These are phyloP conservation scores for Podila epigama DNA, from an alignment of 192 early-diverging fungal species.

Conservation along the genomic window DNA sequence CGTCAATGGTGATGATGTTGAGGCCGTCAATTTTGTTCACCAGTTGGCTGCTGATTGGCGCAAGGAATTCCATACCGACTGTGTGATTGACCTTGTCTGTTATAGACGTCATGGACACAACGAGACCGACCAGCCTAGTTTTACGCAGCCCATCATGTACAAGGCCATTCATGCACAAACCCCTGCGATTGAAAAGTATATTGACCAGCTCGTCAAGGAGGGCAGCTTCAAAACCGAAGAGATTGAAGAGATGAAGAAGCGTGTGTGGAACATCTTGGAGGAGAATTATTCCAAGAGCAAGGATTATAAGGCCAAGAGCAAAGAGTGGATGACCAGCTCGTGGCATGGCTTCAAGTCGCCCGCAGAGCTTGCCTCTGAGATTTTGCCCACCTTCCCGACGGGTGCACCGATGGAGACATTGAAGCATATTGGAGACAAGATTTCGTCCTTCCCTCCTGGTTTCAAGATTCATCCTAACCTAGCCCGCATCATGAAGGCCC, in stretches of 20 bases:
- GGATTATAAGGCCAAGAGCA: slow-evolving; percentile 86
- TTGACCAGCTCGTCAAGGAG: slow-evolving; percentile 82
- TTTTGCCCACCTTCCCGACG: slow-evolving; percentile 75
- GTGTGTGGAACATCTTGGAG: slow-evolving; percentile 92
- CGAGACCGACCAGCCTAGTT: slow-evolving; percentile 98
- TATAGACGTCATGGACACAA: slow-evolving; percentile 99
- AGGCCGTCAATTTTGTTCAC: slow-evolving; percentile 95
- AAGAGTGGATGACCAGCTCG: slow-evolving; percentile 95
- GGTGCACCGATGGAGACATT: slow-evolving; percentile 76
- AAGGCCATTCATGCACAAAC: slow-evolving; percentile 85
- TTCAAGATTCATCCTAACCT: slow-evolving; percentile 91
- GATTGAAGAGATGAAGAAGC: slow-evolving; percentile 88
- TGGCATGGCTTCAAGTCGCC: slow-evolving; percentile 91
- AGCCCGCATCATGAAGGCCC: slow-evolving; percentile 81
- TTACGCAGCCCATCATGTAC: slow-evolving; percentile 99
- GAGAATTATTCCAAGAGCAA: slow-evolving; percentile 91
- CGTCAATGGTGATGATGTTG: slow-evolving; percentile 97
- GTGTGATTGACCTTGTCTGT: slow-evolving; percentile 96
- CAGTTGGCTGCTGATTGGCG: slow-evolving; percentile 97
- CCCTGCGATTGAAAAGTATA: slow-evolving; percentile 88
- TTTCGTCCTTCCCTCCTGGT: slow-evolving; percentile 80
- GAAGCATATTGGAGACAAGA: slow-evolving; percentile 82
- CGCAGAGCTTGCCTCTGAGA: slow-evolving; percentile 73
- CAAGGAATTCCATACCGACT: slow-evolving; percentile 94
- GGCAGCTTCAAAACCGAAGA: slow-evolving; percentile 83